Evolutionary conservation across 1,284 basidiomycete genomes (phyloP), one percentile per base, ranked within the genome.

Genomic region (Boletus sp.): DNA sequence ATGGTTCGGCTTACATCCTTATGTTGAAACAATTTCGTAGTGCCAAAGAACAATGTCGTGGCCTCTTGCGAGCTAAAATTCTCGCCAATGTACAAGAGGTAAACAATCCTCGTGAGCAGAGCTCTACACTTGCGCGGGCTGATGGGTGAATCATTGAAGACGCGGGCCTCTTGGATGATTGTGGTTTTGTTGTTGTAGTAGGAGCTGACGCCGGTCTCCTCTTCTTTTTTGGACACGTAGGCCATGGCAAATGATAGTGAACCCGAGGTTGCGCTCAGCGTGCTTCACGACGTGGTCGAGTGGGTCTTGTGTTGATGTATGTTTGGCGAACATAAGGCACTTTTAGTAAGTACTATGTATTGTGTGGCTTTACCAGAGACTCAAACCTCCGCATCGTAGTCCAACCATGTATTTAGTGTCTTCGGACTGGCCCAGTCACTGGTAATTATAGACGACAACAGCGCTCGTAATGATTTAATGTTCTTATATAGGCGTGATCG

Each of bases 61-160:
- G 97, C 96, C 79, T 99, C 97, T 77, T 98, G 96, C 6, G 94
- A 93, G 46, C 86, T 89, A 78, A 99, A 97, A 2, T 88, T 94
- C 81, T 99, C 97, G 64, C 97, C 97, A 65, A 94, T 89, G 79
- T 98, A 98, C 61, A 99, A 84, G 60, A 99, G 84, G 79, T 98
- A 98, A 58, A 98, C 91, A 72, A 99, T 95, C 74, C 97, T 89
- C 52, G 97, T 99, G 69, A 99, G 87, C 61, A 99, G 85, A 50
- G 96, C 93, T 73, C 97, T 89, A 79, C 97, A 99, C 83, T 97
- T 97, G 71, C 97, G 86, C 25, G 94, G 94, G 72, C 93, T 95
- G 78, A 99, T 96, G 67, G 97, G 97, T 21, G 95, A 96, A 77
- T 99, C 97, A 81, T 99, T 99, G 88, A 99, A 99, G 65, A 97